These are phyloP conservation scores for Quercus engelmannii DNA, from an alignment of 306 rosid species.

Conservation along the genomic window DNA sequence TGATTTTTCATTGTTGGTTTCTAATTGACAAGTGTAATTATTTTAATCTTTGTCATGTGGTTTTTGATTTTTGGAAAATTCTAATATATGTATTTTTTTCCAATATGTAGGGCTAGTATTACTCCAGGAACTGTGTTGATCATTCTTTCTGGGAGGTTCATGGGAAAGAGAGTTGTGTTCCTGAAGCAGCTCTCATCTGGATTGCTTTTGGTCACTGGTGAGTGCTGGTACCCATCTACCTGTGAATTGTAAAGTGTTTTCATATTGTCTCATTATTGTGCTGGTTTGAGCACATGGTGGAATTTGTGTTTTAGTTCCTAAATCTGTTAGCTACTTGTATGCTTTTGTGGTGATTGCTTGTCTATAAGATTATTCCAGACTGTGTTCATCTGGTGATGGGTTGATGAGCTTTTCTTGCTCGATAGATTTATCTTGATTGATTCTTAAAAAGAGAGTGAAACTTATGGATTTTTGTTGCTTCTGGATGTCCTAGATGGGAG, in stretches of 20 bases:
- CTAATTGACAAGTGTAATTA: background rate
- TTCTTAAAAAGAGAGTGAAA: background rate
- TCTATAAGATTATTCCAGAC: background rate
- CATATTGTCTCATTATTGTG: background rate
- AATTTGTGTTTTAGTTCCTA: background rate
- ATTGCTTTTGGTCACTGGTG: slow-evolving; percentile 69
- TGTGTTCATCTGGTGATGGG: background rate
- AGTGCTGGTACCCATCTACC: background rate
- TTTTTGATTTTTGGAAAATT: background rate
- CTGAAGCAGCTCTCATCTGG: slow-evolving; percentile 76
- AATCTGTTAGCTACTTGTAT: background rate
- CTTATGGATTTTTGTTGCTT: background rate
- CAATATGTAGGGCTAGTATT: slow-evolving; percentile 46
- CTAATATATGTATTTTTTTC: background rate
- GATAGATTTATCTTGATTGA: background rate
- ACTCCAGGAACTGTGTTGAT: slow-evolving; percentile 65
- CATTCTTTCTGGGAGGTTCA: slow-evolving; percentile 69
- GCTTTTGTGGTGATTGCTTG: background rate
- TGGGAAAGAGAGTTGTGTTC: slow-evolving; percentile 70
- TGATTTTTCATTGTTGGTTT: background rate
- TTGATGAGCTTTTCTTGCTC: background rate
- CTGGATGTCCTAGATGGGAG: too few species aligned
- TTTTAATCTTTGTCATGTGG: background rate
- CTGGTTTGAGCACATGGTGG: background rate
- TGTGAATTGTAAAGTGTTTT: background rate